phyloP scores from a whole-genome alignment of 2,329 filamentous ascomycete species.

The Tolypocladium capitatum region DNA sequence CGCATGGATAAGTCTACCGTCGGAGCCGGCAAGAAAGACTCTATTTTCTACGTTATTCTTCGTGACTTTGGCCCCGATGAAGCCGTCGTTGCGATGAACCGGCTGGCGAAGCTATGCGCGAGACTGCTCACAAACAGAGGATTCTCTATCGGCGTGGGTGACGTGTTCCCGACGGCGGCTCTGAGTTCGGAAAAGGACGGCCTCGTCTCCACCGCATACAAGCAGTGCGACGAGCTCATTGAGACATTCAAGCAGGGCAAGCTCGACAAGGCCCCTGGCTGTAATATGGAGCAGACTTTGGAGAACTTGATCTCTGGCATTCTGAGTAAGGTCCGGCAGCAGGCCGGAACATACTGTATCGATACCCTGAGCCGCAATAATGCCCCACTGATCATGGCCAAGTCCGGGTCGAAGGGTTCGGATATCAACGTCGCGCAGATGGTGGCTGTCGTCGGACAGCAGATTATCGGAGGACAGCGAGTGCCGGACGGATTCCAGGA shows the following conservation, averaged over 20 bases:
- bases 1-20: slow-evolving; percentile 97
- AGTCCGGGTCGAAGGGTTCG: slow-evolving; percentile 91
- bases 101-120: slow-evolving; percentile 80
- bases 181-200: slow-evolving; percentile 61
- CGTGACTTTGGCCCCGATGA: slow-evolving; percentile 87
- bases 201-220: slow-evolving; percentile 67
- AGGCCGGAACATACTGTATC: slow-evolving; percentile 84
- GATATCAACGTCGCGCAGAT: slow-evolving; percentile 98
- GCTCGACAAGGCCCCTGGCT: slow-evolving; percentile 75
- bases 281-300: slow-evolving; percentile 81
- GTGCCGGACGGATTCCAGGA: slow-evolving; percentile 95
- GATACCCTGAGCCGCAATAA: slow-evolving; percentile 82
- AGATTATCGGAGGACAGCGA: slow-evolving; percentile 89
- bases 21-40: slow-evolving; percentile 95
- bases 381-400: slow-evolving; percentile 90
- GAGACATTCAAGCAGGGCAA: slow-evolving; percentile 66
- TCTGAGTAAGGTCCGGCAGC: slow-evolving; percentile 79
- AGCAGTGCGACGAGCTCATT: slow-evolving; percentile 72
- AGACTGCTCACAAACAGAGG: slow-evolving; percentile 79
- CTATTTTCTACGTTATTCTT: slow-evolving; percentile 91
- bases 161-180: slow-evolving; percentile 70
- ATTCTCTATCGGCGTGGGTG: slow-evolving; percentile 91
- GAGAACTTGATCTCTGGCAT: slow-evolving; percentile 86
- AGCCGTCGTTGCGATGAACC: slow-evolving; percentile 85
- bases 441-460: slow-evolving; percentile 93